phyloP scores from a whole-genome alignment of 208 protist species.

The Phytomonas serpens region DNA sequence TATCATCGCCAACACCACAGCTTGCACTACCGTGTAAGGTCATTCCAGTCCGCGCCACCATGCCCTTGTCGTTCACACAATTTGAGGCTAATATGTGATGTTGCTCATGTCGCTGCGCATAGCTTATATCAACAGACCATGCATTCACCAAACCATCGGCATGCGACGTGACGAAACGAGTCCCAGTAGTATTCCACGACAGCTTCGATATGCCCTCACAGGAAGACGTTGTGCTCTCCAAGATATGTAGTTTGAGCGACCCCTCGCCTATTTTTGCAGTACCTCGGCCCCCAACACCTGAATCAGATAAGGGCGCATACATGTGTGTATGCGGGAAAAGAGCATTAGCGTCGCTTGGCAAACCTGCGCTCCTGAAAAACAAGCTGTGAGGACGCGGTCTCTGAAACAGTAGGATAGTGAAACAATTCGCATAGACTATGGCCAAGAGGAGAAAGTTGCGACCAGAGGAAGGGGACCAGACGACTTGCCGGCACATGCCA shows the following conservation, averaged over 20 bases:
- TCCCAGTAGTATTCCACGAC: constrained; percentile 76
- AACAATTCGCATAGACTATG: constrained; percentile 30
- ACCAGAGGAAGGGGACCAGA: constrained; percentile 66
- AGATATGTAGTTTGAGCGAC: constrained; percentile 25
- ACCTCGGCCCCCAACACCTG: background rate
- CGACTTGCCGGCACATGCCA: constrained; percentile 35
- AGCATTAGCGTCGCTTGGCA: background rate
- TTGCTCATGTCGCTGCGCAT: background rate
- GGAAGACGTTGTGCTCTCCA: constrained; percentile 26
- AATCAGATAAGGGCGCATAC: background rate
- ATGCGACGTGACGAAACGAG: constrained; percentile 74
- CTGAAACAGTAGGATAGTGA: constrained; percentile 58
- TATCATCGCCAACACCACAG: background rate
- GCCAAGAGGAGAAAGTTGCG: constrained; percentile 74
- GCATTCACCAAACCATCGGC: constrained; percentile 57
- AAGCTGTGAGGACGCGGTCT: constrained; percentile 21
- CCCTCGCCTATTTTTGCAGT: background rate
- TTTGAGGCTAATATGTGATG: background rate
- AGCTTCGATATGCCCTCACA: constrained; percentile 57
- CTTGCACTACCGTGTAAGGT: background rate
- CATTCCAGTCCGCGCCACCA: background rate
- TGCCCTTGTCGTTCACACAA: background rate
- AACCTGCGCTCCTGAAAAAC: background rate
- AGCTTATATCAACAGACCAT: constrained; percentile 32
- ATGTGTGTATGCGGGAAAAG: constrained; percentile 2